Evolutionary conservation across 192 early-diverging fungal species (phyloP), one percentile per base, ranked within the genome.

Genomic region (Coemansia sp.): DNA sequence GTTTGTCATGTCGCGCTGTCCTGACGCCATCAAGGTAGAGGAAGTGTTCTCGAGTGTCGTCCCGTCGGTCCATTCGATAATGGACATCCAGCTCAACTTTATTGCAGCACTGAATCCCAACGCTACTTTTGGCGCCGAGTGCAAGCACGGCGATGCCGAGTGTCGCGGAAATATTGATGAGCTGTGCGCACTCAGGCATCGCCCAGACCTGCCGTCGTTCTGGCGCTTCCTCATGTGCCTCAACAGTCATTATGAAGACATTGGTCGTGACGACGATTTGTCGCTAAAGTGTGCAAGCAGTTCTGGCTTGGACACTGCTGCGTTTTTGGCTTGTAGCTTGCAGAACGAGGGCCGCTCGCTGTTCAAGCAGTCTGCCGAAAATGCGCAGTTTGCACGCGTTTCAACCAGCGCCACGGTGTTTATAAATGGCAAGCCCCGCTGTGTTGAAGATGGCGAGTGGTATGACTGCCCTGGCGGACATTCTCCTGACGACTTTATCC

Each of bases 1-100:
- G 43, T 88, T 88, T 60, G 88, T 90, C 17, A 90, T 90, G 88
- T 86, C 85, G 18, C 80, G 86, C 24, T 90, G 88, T 43, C 88
- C 88, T 0, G 87, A 87, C 54, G 83, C 83, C 4, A 57, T 82
- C 15, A 62, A 70, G 22, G 83, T 87, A 22, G 88, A 90, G 59
- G 40, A 68, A 0, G 66, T 64, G 27, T 62, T 78, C 40, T 33
- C 58, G 14, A 36, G 33, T 8, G 75, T 78, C 0, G 65, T 84
- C 2, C 62, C 48, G 0, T 54, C 64, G 41, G 82, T 83, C 12
- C 50, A 74, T 22, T 46, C 76, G 12, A 86, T 86, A 21, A 67
- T 82, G 41, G 69, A 66, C 29, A 32, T 84, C 4, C 60, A 67
- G 38, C 72, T 74, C 7, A 72, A 79, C 59, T 86, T 81, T 48